phyloP scores from a whole-genome alignment of 2,329 filamentous ascomycete genomes.

The Parastagonospora avenae region DNA sequence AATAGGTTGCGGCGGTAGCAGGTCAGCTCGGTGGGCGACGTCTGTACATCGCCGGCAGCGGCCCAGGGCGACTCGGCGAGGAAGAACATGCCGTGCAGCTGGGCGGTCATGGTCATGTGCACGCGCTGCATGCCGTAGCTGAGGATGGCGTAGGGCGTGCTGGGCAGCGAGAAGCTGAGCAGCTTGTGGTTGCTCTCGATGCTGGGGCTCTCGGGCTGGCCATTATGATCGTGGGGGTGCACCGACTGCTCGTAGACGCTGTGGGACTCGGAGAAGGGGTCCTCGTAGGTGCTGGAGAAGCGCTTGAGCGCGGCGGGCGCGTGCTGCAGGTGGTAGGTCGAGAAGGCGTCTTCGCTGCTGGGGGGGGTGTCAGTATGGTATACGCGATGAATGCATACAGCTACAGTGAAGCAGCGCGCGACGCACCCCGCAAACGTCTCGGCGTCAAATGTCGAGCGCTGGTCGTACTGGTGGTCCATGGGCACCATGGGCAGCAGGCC shows the following conservation, averaged over 20 bases:
- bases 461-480: slow-evolving; percentile 60
- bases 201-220: slow-evolving; percentile 57
- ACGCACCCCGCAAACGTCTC: slow-evolving; percentile 64
- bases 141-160: slow-evolving; percentile 63
- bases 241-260: slow-evolving; percentile 55
- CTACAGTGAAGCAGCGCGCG: slow-evolving; percentile 12
- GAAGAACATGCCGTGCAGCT: slow-evolving; percentile 89
- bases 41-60: slow-evolving; percentile 59
- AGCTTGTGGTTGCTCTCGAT: slow-evolving; percentile 68
- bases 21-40: slow-evolving; percentile 77
- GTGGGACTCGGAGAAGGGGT: slow-evolving; percentile 57
- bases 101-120: slow-evolving; percentile 71
- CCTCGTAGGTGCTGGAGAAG: slow-evolving; percentile 56
- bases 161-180: slow-evolving; percentile 56
- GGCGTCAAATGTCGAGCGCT: slow-evolving; percentile 64
- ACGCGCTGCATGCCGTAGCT: slow-evolving; percentile 67
- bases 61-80: slow-evolving; percentile 77
- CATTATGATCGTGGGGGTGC: slow-evolving; percentile 52
- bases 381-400: too few species aligned
- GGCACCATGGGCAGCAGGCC: slow-evolving; percentile 52
- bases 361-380: slow-evolving; percentile 33
- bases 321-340: slow-evolving; percentile 48
- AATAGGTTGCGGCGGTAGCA: slow-evolving; percentile 96
- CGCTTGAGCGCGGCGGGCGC: slow-evolving; percentile 53
- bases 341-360: slow-evolving; percentile 60